Percentiles rank a stretch among this genome's conserved stretches.
Evolutionary conservation across 352 stramenopile species (phyloP).

Genomic region (Phytophthora ramorum): DNA sequence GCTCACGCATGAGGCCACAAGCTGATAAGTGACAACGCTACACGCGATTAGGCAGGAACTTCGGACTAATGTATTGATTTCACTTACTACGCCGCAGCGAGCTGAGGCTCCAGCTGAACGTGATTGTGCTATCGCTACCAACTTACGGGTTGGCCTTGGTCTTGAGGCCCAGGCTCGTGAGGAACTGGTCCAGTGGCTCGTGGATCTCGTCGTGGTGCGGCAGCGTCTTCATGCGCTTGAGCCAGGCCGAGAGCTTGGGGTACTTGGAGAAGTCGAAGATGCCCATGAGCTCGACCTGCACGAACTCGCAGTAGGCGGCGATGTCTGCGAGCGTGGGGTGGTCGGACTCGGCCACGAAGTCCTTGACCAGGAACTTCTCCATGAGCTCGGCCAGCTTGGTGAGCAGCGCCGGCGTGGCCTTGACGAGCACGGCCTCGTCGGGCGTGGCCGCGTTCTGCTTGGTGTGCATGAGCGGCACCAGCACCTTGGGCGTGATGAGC

Average conservation of each 20-base stretch:
- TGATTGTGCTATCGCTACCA: background rate
- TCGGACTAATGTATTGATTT: background rate
- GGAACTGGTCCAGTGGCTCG: slow-evolving; percentile 29
- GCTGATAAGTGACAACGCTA: background rate
- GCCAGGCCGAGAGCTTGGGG: slow-evolving; percentile 51
- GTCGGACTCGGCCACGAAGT: slow-evolving; percentile 47
- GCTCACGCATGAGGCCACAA: slow-evolving; percentile 4
- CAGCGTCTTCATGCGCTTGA: slow-evolving; percentile 58
- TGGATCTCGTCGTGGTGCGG: slow-evolving; percentile 62
- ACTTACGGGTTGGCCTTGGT: slow-evolving; percentile 34
- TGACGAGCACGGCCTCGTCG: slow-evolving; percentile 29
- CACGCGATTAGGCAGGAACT: background rate
- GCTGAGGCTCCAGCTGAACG: background rate
- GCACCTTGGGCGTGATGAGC: slow-evolving; percentile 50
- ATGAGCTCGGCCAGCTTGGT: slow-evolving; percentile 43
- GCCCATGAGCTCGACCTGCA: slow-evolving; percentile 50
- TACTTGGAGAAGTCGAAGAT: slow-evolving; percentile 53
- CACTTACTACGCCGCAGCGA: slow-evolving; percentile 1
- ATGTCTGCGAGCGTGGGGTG: slow-evolving; percentile 43
- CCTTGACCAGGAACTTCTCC: slow-evolving; percentile 56
- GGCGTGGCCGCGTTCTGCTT: slow-evolving; percentile 37
- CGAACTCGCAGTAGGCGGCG: slow-evolving; percentile 50
- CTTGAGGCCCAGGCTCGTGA: slow-evolving; percentile 32
- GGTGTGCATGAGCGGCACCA: slow-evolving; percentile 49
- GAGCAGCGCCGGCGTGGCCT: slow-evolving; percentile 34